phyloP scores from a whole-genome alignment of 768 basidiomycete genomes.

The Mycena vitilis region DNA sequence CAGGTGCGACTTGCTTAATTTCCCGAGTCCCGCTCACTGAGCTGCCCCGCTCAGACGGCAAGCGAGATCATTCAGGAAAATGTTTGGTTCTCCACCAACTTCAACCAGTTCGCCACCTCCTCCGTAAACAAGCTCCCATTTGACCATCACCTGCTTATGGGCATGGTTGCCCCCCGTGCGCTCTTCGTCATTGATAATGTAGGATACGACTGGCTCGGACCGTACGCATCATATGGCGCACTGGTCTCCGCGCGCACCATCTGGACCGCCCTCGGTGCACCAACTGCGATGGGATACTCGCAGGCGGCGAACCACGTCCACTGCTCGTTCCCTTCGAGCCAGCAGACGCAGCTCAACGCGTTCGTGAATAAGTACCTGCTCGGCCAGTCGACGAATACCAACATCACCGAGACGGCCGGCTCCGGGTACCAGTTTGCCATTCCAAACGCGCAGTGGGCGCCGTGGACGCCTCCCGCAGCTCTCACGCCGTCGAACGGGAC shows the following conservation, averaged over 20 bases:
- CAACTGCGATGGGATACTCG: conserved; percentile 62
- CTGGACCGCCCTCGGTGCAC: conserved; percentile 61
- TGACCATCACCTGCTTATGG: conserved; percentile 70
- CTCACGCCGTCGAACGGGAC: conserved; percentile 13
- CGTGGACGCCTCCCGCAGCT: conserved; percentile 28
- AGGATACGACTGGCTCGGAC: conserved; percentile 58
- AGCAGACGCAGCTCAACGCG: conserved; percentile 59
- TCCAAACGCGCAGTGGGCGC: conserved; percentile 38
- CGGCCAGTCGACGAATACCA: conserved; percentile 60
- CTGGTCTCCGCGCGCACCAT: conserved; percentile 62
- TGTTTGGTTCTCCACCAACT: conserved; percentile 68
- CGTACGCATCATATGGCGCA: conserved; percentile 61
- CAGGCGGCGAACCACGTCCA: conserved; percentile 67
- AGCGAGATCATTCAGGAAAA: conserved; percentile 70
- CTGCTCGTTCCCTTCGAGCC: conserved; percentile 63
- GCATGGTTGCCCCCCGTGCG: conserved; percentile 65
- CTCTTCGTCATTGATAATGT: conserved; percentile 68
- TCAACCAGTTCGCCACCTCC: conserved; percentile 57
- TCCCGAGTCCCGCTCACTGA: no score
- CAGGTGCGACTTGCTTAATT: no score
- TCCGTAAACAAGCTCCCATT: conserved; percentile 60
- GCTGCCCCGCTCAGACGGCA: conserved; percentile 62
- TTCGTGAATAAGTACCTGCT: conserved; percentile 69
- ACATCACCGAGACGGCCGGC: conserved; percentile 57
- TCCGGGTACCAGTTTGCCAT: conserved; percentile 33